Percentiles rank a stretch among this genome's conserved stretches.
These are phyloP conservation scores for Leccinellum albellum DNA, from an alignment of 768 basidiomycete species.

Conservation along the genomic window DNA sequence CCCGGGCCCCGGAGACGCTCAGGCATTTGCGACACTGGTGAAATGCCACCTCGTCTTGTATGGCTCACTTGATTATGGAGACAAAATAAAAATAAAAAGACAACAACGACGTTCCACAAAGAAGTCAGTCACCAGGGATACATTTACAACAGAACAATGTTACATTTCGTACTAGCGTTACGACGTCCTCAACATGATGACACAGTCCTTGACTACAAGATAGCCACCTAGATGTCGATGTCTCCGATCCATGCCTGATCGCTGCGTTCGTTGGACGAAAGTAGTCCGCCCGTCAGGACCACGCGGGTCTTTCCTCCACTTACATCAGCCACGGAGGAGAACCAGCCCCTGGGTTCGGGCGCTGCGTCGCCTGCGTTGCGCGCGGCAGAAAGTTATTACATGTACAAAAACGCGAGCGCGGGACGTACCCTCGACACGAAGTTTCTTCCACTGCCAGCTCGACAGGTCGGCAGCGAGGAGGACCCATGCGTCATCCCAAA, in stretches of 20 bases:
- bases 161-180: not conserved
- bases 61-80: too few relatives aligned
- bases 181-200: not conserved
- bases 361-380: not conserved
- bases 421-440: slow-evolving; percentile 9
- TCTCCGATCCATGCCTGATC: slow-evolving; percentile 41
- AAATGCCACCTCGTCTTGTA: too few relatives aligned
- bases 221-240: slow-evolving; percentile 16
- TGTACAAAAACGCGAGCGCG: not conserved
- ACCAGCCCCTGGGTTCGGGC: slow-evolving; percentile 43
- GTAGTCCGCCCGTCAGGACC: slow-evolving; percentile 39
- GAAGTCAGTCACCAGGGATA: not conserved
- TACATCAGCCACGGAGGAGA: slow-evolving; percentile 30
- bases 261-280: slow-evolving; percentile 39
- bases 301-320: slow-evolving; percentile 24
- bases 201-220: not conserved
- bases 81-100: too few relatives aligned
- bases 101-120: not conserved
- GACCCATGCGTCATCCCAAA: slow-evolving; percentile 39
- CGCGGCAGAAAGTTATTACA: not conserved
- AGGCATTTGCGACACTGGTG: too few relatives aligned
- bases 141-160: not conserved
- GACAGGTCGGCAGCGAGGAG: slow-evolving; percentile 15
- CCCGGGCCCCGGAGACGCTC: too few relatives aligned
- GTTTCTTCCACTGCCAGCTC: slow-evolving; percentile 26